Conservation (phyloP, 78 protist genomes). For the Cavenderia fasciculata region DNA sequence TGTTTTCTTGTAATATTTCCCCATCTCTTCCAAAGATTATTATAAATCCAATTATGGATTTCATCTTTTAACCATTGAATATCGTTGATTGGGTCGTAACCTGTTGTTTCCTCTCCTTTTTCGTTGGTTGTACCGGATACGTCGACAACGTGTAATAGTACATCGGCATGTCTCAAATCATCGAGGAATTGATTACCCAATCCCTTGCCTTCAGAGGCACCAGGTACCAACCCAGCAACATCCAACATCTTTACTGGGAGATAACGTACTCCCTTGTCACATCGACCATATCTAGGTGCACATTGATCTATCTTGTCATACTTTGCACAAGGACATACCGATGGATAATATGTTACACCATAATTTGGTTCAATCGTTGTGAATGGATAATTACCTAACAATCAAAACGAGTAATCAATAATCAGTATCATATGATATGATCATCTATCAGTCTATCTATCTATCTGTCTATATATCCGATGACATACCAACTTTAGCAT, state of each 20-base stretch:
- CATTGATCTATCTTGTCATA: slow-evolving; percentile 67
- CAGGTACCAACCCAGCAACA: slow-evolving; percentile 95
- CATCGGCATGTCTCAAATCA: slow-evolving; percentile 90
- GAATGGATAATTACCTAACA: slow-evolving; percentile 83
- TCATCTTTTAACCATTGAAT: slow-evolving; percentile 87
- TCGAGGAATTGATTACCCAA: slow-evolving; percentile 89
- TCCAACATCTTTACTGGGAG: slow-evolving; percentile 86
- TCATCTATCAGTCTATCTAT: too few species aligned
- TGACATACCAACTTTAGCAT: slow-evolving; percentile 76
- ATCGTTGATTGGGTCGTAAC: slow-evolving; percentile 81
- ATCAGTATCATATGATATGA: too few species aligned
- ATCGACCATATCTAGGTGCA: slow-evolving; percentile 78
- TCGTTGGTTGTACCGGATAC: slow-evolving; percentile 86
- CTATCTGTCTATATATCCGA: neutral
- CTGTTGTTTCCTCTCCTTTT: slow-evolving; percentile 82
- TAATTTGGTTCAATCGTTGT: slow-evolving; percentile 93
- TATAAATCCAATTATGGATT: slow-evolving; percentile 83
- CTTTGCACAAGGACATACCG: slow-evolving; percentile 75
- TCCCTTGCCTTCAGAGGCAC: slow-evolving; percentile 89
- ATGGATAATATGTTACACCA: slow-evolving; percentile 73
- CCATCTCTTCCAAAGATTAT: slow-evolving; percentile 81
- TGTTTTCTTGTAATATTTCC: slow-evolving; percentile 58
- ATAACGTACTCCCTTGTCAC: slow-evolving; percentile 65
- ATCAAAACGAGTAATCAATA: slow-evolving; percentile 25
- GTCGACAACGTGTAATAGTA: slow-evolving; percentile 90